Evolutionary conservation across 106 monocot genomes (phyloP), one percentile per base, ranked within the genome.

Genomic region (Narthecium ossifragum): DNA sequence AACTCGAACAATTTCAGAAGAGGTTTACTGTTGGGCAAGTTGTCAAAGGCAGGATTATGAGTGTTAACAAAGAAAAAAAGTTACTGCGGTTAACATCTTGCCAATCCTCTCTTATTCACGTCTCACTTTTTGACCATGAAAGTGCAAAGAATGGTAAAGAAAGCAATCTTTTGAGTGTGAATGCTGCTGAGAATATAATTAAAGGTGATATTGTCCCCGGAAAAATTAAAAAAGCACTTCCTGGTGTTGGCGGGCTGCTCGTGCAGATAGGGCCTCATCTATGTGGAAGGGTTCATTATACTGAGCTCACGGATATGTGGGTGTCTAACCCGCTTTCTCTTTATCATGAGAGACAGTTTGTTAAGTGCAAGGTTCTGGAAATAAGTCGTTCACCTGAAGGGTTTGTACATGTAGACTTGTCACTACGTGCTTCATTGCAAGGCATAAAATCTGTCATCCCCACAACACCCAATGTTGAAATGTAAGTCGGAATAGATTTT

Each of bases 251-350:
- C 48, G 96, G 96, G 55, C 36, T 96, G n/a, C 65, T 86, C 58
- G 86, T 96, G 28, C 90, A 90, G 59, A 86, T 96, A 58, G 90
- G 94, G 8, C 94, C 90, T 52, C 94, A 90, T 70, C 70, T 83
- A 20, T 60, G 66, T 74, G 94, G 94, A 64, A 90, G 71, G 54
- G 86, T 74, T 71, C 85, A 96, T 69, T 90, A 86, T 34, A 86
- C 90, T 43, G 94, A 96, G 71, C 59, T 96, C 41, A 31, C 55
- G 20, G 86, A 90, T 72, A 55, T 50, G 30, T 90, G 90, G 96
- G 51, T 51, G 2, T 22, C 67, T 32, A 40, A 84, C 43, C 96
- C 90, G 18, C 51, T 84, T 32, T 73, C 70, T 63, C 63, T 70
- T 26, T 98, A 77, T 41, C 33, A 83, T 2, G 90, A 98, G 67